phyloP scores from a whole-genome alignment of 176 grass and related monocot species.

The Eremochloa ophiuroides region DNA sequence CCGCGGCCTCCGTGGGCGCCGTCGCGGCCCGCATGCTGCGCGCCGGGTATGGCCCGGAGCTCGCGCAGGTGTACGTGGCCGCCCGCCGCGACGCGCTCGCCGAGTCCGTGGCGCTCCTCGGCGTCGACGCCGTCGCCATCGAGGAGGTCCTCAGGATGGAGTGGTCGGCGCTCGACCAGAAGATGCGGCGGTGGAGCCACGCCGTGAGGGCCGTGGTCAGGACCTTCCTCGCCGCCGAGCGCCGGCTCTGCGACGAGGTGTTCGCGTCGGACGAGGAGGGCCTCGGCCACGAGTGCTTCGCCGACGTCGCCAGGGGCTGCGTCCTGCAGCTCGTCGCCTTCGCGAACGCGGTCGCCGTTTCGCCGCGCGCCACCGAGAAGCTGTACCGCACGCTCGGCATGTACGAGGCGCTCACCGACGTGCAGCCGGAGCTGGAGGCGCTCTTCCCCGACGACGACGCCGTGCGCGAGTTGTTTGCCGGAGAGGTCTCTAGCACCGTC shows the following conservation, averaged over 20 bases:
- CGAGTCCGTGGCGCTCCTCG: constrained; percentile 50
- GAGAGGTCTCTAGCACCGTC: constrained; percentile 42
- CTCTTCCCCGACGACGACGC: constrained; percentile 45
- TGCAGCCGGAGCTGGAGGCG: constrained; percentile 38
- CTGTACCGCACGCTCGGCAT: constrained; percentile 75
- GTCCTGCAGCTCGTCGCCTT: constrained; percentile 79
- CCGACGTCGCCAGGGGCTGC: constrained; percentile 56
- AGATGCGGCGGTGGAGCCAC: constrained; percentile 68
- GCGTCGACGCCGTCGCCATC: constrained; percentile 50
- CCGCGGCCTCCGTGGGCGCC: constrained; percentile 13
- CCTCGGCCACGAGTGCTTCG: constrained; percentile 72
- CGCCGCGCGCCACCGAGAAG: constrained; percentile 51
- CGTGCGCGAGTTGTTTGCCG: constrained; percentile 38
- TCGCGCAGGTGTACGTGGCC: constrained; percentile 61
- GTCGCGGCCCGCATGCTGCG: constrained; percentile 59
- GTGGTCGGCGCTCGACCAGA: constrained; percentile 62
- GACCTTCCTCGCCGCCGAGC: constrained; percentile 48
- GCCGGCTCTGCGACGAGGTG: constrained; percentile 52
- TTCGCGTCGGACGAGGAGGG: constrained; percentile 35
- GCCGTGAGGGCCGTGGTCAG: constrained; percentile 38
- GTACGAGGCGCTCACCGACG: constrained; percentile 72
- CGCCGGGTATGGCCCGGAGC: constrained; percentile 65
- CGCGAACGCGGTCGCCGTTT: constrained; percentile 60
- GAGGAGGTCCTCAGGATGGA: constrained; percentile 80
- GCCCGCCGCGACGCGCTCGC: constrained; percentile 54